Evolutionary conservation across 352 stramenopile genomes (phyloP).

Genomic region (Halophytophthora polymorphica): DNA sequence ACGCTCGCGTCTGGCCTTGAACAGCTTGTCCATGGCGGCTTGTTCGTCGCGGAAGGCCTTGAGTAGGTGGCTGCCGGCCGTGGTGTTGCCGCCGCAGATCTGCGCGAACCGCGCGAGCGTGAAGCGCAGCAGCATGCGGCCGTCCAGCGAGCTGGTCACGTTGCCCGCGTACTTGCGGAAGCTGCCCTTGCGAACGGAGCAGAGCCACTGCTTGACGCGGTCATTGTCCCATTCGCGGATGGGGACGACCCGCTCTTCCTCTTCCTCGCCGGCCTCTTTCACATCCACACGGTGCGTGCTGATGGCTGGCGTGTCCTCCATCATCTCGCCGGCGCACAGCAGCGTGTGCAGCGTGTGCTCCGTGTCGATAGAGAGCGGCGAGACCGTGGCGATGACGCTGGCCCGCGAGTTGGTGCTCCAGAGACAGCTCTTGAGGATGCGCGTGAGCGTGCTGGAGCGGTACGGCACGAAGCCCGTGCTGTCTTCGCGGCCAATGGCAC

Average conservation of each 20-base stretch:
- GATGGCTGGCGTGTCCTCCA: slow-evolving; percentile 52
- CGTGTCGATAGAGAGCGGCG: slow-evolving; percentile 66
- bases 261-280: slow-evolving; percentile 34
- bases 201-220: slow-evolving; percentile 50
- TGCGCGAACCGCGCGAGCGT: slow-evolving; percentile 59
- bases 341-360: slow-evolving; percentile 80
- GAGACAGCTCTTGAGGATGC: slow-evolving; percentile 70
- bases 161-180: slow-evolving; percentile 57
- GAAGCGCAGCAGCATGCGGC: slow-evolving; percentile 59
- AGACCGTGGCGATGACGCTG: slow-evolving; percentile 80
- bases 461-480: slow-evolving; percentile 63
- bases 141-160: slow-evolving; percentile 43
- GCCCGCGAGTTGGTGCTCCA: slow-evolving; percentile 59
- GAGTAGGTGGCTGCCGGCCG: slow-evolving; percentile 50
- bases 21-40: slow-evolving; percentile 39
- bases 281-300: slow-evolving; percentile 55
- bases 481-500: slow-evolving; percentile 60
- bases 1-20: slow-evolving; percentile 50
- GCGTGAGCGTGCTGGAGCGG: slow-evolving; percentile 64
- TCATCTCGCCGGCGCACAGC: slow-evolving; percentile 64
- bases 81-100: slow-evolving; percentile 59
- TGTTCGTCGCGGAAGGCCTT: slow-evolving; percentile 62
- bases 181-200: slow-evolving; percentile 36
- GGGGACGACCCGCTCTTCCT: slow-evolving; percentile 26
- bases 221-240: slow-evolving; percentile 68